Base-by-base conservation (phyloP, 257 asterid species). In the Solanum phureja region DNA sequence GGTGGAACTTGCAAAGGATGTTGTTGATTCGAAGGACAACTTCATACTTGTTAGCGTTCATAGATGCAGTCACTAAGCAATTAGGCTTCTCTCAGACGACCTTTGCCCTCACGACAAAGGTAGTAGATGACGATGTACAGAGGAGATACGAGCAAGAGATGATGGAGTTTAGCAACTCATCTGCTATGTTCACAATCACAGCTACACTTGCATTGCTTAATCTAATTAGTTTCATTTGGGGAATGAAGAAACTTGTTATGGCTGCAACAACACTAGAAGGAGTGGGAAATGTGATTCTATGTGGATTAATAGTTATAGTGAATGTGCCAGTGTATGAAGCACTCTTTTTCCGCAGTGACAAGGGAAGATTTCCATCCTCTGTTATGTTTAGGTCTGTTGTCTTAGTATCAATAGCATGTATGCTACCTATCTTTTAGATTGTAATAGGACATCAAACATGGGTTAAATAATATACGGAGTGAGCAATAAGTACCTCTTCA, bases 1-100 rank as follows among this genome's bases (percentile, higher is more conserved):
- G 96, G 98, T 93, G 96, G 95, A 95, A 93, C 87, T 27, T 86
- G 31, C 97, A 93, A 60, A 90, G 98, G 85, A 94, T 94, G 91
- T 84, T 83, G 84, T 2, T 92, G 34, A 91, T 92, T 52, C 89
- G 94, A 49, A 91, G 98, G 60, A 92, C 90, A 7, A 93, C 96
- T 31, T 86, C 95, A 3, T 93, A 73, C 83, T 86, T 93, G 0
- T 89, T 94, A 5, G 95, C 96, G 4, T 86, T 94, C n/a, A 34
- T 93, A 24, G 98, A 95, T 19, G 87, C 94, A 1, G 37, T 92
- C 1, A 38, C 9, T 11, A 89, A 87, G 84, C 89, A 89, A 11
- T 27, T 94, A 64, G 97, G 98, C 42, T 88, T 93, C 64, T 91
- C 97, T 0, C 84, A 92, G 86, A 87, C 92, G 1, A 44, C 90